Evolutionary conservation across 768 basidiomycete species (phyloP).

Genomic region (Leccinum arenicola): DNA sequence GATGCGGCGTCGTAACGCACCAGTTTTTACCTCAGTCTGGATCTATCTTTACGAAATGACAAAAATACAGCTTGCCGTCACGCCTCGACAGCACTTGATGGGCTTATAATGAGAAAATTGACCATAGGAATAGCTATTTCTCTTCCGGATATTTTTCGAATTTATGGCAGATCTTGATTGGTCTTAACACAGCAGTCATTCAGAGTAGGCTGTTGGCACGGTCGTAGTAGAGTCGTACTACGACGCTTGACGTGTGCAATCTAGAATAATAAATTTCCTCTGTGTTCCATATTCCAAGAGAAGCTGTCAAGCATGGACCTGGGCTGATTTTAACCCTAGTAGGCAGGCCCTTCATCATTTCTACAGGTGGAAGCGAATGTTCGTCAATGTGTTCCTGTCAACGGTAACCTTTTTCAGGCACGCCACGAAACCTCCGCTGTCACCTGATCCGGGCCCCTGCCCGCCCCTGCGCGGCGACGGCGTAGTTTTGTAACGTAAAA

Average conservation of each 20-base stretch:
- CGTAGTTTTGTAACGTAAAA: not conserved
- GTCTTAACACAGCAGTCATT: not conserved
- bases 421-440: not conserved
- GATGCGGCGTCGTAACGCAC: not conserved
- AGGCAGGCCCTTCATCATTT: no score
- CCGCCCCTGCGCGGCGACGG: not conserved
- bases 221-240: not conserved
- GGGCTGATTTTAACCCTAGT: not conserved
- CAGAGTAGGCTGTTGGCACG: not conserved
- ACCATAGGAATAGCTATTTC: not conserved
- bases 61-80: not conserved
- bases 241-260: not conserved
- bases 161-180: not conserved
- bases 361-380: no score
- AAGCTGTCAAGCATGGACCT: not conserved
- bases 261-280: not conserved
- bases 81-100: not conserved
- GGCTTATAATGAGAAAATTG: not conserved
- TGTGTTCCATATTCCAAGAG: not conserved
- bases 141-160: not conserved
- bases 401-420: not conserved
- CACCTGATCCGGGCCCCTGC: not conserved
- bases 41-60: not conserved
- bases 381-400: not conserved
- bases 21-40: not conserved